Percentiles rank a stretch among this genome's conserved stretches.
These are phyloP conservation scores for Phialophora expanda DNA, from an alignment of 2,329 filamentous ascomycete genomes.

Conservation along the genomic window DNA sequence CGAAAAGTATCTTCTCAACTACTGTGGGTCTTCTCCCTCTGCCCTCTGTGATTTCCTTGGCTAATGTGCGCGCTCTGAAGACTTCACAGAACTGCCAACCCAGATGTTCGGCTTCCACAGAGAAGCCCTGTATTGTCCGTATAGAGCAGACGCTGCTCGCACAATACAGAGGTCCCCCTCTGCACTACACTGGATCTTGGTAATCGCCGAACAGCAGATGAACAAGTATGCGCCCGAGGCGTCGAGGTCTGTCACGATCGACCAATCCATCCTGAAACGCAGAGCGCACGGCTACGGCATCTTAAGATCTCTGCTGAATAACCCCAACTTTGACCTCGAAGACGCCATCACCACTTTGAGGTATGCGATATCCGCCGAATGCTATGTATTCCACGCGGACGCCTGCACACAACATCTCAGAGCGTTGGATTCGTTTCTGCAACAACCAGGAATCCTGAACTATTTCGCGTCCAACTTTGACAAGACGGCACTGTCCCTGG, in stretches of 20 bases:
- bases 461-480: conserved; percentile 12
- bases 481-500: conserved; percentile 18
- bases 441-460: conserved; percentile 5
- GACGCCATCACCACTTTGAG: conserved; percentile 12
- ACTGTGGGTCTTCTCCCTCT: conserved; percentile 3
- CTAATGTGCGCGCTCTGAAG: conserved; percentile 7
- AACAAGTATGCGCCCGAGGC: conserved; percentile 2
- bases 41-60: background rate
- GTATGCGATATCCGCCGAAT: conserved; percentile 19
- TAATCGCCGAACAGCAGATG: conserved; percentile 20
- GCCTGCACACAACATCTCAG: conserved; percentile 16
- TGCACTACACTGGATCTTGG: conserved; percentile 21
- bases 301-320: conserved; percentile 12
- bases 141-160: conserved; percentile 15
- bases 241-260: conserved; percentile 9
- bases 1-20: conserved; percentile 20
- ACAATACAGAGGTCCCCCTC: conserved; percentile 17
- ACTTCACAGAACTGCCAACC: conserved; percentile 17
- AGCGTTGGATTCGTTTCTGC: conserved; percentile 13
- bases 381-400: conserved; percentile 15
- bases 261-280: conserved; percentile 14
- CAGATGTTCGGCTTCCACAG: conserved; percentile 19
- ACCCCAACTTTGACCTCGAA: conserved; percentile 14
- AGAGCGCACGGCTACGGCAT: conserved; percentile 17
- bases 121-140: conserved; percentile 17